These are phyloP conservation scores for Zizania latifolia DNA, from an alignment of 176 grass and related monocot genomes.

Conservation along the genomic window DNA sequence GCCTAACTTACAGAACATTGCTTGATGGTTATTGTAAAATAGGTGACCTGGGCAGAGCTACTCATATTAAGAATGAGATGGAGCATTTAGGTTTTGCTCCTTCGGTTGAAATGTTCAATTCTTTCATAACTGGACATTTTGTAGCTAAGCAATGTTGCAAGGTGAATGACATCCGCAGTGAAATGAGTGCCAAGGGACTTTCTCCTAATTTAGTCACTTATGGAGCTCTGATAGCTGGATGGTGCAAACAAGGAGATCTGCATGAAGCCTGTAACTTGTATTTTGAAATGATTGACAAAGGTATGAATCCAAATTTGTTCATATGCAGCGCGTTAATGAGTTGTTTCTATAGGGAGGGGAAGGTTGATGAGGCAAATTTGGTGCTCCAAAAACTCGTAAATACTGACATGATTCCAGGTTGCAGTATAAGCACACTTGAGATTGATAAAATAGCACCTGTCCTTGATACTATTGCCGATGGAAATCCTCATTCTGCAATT, in stretches of 20 bases:
- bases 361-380: slow-evolving; percentile 83
- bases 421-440: slow-evolving; percentile 29
- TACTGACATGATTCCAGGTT: slow-evolving; percentile 53
- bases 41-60: slow-evolving; percentile 54
- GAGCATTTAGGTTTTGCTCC: slow-evolving; percentile 54
- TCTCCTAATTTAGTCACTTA: slow-evolving; percentile 73
- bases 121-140: slow-evolving; percentile 75
- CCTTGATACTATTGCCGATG: slow-evolving; percentile 33
- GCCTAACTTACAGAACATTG: slow-evolving; percentile 73
- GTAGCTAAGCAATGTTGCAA: slow-evolving; percentile 41
- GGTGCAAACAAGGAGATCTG: slow-evolving; percentile 76
- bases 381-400: slow-evolving; percentile 62
- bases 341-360: slow-evolving; percentile 76
- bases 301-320: slow-evolving; percentile 59
- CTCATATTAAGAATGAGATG: slow-evolving; percentile 54
- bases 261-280: slow-evolving; percentile 60
- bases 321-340: slow-evolving; percentile 68
- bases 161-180: slow-evolving; percentile 43
- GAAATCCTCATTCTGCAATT: slow-evolving; percentile 47
- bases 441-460: slow-evolving; percentile 30
- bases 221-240: slow-evolving; percentile 79
- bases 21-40: slow-evolving; percentile 78
- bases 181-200: slow-evolving; percentile 52
- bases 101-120: slow-evolving; percentile 91
- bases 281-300: slow-evolving; percentile 75